Evolutionary conservation across 1,284 basidiomycete genomes (phyloP).

Genomic region (Ustilago hordei): DNA sequence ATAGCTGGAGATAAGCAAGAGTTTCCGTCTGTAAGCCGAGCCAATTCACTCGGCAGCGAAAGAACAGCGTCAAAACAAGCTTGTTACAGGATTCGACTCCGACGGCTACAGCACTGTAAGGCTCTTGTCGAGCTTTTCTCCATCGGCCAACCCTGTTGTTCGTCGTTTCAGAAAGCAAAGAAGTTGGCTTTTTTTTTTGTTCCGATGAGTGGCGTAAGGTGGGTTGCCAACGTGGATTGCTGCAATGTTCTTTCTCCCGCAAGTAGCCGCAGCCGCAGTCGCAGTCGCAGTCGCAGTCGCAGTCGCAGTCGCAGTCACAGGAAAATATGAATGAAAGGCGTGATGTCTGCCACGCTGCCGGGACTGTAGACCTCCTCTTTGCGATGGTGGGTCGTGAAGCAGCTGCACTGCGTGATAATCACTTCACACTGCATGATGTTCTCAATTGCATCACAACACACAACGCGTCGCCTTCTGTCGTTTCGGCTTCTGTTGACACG

Average conservation of each 20-base stretch:
- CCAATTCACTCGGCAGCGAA: not conserved
- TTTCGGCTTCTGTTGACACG: slow-evolving; percentile 6
- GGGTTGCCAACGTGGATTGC: not conserved
- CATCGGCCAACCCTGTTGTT: not conserved
- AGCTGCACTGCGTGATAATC: no score
- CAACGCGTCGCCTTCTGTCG: slow-evolving; percentile 10
- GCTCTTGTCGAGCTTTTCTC: not conserved
- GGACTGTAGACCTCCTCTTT: not conserved
- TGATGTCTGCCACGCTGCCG: not conserved
- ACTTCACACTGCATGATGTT: not conserved
- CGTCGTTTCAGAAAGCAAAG: not conserved
- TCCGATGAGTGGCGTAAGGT: slow-evolving; percentile 2
- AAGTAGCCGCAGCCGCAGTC: not conserved
- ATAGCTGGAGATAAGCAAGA: not conserved
- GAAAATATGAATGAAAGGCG: not conserved
- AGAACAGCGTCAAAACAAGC: not conserved
- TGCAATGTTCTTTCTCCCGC: not conserved
- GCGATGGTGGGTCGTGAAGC: no score
- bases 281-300: not conserved
- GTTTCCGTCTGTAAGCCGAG: not conserved
- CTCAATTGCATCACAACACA: slow-evolving; percentile 2
- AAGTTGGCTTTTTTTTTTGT: not conserved
- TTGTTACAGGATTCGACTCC: not conserved
- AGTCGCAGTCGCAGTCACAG: not conserved
- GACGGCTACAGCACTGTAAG: not conserved